Conservation (phyloP, 352 stramenopile genomes). For the Phytophthora ramorum region DNA sequence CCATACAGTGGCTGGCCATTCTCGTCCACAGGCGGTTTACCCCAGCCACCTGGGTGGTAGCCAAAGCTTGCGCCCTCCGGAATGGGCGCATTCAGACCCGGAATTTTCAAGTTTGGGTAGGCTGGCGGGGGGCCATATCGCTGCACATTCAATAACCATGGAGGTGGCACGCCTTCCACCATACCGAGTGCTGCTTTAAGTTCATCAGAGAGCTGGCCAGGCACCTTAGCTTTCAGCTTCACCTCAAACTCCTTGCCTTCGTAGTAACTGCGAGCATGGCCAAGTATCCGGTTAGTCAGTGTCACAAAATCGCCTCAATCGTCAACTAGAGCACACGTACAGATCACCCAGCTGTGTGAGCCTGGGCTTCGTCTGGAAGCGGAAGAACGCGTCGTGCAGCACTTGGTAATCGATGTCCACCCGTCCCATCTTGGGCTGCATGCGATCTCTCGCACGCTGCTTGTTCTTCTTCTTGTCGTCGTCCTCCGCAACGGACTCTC, state of each 20-base stretch:
- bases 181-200: constrained; percentile 95
- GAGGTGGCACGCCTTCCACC: constrained; percentile 91
- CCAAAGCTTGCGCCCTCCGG: constrained; percentile 95
- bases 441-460: constrained; percentile 92
- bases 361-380: constrained; percentile 98
- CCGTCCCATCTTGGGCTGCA: constrained; percentile 96
- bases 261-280: constrained; percentile 88
- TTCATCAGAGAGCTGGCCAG: constrained; percentile 89
- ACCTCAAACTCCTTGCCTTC: constrained; percentile 98
- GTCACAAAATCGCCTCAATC: constrained; percentile 32
- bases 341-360: constrained; percentile 86
- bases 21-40: constrained; percentile 97
- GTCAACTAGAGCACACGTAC: constrained; percentile 35
- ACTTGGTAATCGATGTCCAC: constrained; percentile 99
- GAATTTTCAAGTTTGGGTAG: constrained; percentile 97
- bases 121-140: constrained; percentile 96
- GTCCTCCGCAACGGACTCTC: constrained; percentile 75
- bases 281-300: not conserved
- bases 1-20: constrained; percentile 96
- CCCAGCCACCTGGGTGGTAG: constrained; percentile 97
- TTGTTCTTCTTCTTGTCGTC: constrained; percentile 94
- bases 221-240: constrained; percentile 90
- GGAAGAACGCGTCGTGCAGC: constrained; percentile 99
- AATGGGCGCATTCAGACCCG: constrained; percentile 97
- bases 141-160: constrained; percentile 99